Evolutionary conservation across 208 protist species (phyloP).

Genomic region (Lotmaria passim): DNA sequence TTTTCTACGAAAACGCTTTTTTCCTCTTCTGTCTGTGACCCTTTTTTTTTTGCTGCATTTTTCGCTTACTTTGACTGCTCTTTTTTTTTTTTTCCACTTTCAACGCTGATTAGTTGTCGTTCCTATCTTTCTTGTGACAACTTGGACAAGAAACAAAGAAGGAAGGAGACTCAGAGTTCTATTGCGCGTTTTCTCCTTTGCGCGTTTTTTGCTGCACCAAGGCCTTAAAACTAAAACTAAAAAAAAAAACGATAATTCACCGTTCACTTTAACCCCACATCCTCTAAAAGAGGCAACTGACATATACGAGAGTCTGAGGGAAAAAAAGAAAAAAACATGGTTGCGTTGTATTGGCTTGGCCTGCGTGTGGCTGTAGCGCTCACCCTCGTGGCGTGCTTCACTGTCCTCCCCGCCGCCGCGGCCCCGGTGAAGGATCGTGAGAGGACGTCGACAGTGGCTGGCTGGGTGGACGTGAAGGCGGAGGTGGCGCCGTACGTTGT

Average conservation of each 20-base stretch:
- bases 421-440: neutral
- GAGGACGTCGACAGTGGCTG: conserved; percentile 47
- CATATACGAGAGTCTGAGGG: neutral
- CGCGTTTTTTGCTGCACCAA: too few relatives aligned
- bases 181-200: too few relatives aligned
- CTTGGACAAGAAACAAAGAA: too few relatives aligned
- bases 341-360: neutral
- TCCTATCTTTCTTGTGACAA: too few relatives aligned
- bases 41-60: too few relatives aligned
- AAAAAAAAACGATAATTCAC: too few relatives aligned
- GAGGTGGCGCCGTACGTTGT: conserved; percentile 57
- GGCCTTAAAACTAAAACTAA: too few relatives aligned
- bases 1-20: too few relatives aligned
- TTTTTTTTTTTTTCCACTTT: conserved; percentile 7
- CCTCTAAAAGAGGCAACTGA: too few relatives aligned
- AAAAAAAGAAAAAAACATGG: neutral
- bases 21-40: too few relatives aligned
- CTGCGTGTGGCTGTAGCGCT: conserved; percentile 6
- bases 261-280: too few relatives aligned
- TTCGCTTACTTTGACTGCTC: conserved; percentile 18
- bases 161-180: too few relatives aligned
- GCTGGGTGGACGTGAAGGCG: conserved; percentile 51
- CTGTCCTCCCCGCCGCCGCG: neutral
- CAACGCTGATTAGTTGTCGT: conserved; percentile 2
- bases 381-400: conserved; percentile 16